phyloP scores from a whole-genome alignment of 495 filamentous ascomycete genomes.

The Aspergillus campestris region DNA sequence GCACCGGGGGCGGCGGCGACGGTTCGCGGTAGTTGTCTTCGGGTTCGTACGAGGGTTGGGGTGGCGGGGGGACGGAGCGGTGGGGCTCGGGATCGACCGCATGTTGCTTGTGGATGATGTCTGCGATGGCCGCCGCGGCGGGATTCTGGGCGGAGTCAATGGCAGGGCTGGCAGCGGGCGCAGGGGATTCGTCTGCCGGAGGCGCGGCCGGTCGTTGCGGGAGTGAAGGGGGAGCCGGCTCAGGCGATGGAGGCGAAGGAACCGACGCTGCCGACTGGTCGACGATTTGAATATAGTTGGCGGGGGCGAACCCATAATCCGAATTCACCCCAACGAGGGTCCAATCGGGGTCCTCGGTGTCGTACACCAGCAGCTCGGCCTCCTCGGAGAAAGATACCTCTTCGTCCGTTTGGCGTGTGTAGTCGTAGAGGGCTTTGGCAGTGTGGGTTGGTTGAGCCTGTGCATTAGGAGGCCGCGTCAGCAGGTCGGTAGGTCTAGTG shows the following conservation, averaged over 20 bases:
- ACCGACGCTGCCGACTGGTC: conserved; percentile 22
- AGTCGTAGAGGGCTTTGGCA: conserved; percentile 89
- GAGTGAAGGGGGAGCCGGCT: conserved; percentile 29
- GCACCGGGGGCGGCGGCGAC: conserved; percentile 50
- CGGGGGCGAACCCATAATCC: conserved; percentile 92
- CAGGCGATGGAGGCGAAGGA: conserved; percentile 19
- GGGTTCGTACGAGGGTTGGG: conserved; percentile 34
- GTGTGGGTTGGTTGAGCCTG: conserved; percentile 64
- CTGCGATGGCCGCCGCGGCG: conserved; percentile 63
- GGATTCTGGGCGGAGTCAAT: conserved; percentile 47
- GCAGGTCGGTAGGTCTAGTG: neutral
- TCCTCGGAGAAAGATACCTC: conserved; percentile 95
- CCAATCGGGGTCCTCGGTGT: conserved; percentile 92
- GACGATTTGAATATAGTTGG: conserved; percentile 84
- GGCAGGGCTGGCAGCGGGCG: conserved; percentile 17
- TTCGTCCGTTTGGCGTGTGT: conserved; percentile 93
- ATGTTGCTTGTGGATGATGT: conserved; percentile 55
- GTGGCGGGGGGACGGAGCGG: conserved; percentile 29
- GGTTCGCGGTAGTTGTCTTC: conserved; percentile 53
- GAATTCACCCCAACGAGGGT: conserved; percentile 77
- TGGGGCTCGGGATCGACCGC: conserved; percentile 24
- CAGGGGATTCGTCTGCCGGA: conserved; percentile 15
- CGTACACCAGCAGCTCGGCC: conserved; percentile 72
- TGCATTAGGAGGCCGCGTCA: conserved; percentile 1
- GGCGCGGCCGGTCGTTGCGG: conserved; percentile 26